A percentile compares a stretch with the other conserved stretches of the same genome.
Conservation (phyloP, 208 protist genomes). For the Wallacemonas sp. region DNA sequence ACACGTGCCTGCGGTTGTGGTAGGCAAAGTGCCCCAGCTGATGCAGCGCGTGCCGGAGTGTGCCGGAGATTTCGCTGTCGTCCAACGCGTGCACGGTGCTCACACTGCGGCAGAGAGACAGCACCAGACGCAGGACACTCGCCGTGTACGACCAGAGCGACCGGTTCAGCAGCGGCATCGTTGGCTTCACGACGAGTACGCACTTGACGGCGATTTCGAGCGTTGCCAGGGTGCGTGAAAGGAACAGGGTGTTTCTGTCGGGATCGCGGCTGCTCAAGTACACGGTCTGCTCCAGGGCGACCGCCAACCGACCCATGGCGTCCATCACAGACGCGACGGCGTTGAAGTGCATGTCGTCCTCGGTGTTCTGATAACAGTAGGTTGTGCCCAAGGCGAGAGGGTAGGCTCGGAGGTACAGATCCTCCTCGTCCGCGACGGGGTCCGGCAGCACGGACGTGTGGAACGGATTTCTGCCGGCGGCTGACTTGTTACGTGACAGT, state of each 20-base stretch:
- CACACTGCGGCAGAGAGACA: conserved; percentile 13
- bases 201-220: conserved; percentile 34
- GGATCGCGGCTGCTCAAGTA: conserved; percentile 43
- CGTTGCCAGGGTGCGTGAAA: conserved; percentile 27
- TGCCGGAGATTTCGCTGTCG: neutral
- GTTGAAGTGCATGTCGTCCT: conserved; percentile 41
- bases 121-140: conserved; percentile 19
- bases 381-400: conserved; percentile 42
- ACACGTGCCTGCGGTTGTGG: conserved; percentile 20
- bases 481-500: no score
- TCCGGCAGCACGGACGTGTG: conserved; percentile 22
- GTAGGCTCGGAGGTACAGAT: neutral
- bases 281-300: conserved; percentile 46
- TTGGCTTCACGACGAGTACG: conserved; percentile 21
- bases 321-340: conserved; percentile 52
- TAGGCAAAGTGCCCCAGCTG: conserved; percentile 28
- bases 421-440: conserved; percentile 4
- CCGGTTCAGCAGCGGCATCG: conserved; percentile 22
- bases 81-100: conserved; percentile 3
- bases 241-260: conserved; percentile 30
- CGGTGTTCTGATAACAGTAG: conserved; percentile 49
- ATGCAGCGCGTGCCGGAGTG: conserved; percentile 17
- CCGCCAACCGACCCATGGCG: conserved; percentile 33
- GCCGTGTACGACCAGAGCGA: conserved; percentile 27
- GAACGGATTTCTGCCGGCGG: neutral